Evolutionary conservation across 208 protist genomes (phyloP).

Genomic region (Leptomonas pyrrhocoris): DNA sequence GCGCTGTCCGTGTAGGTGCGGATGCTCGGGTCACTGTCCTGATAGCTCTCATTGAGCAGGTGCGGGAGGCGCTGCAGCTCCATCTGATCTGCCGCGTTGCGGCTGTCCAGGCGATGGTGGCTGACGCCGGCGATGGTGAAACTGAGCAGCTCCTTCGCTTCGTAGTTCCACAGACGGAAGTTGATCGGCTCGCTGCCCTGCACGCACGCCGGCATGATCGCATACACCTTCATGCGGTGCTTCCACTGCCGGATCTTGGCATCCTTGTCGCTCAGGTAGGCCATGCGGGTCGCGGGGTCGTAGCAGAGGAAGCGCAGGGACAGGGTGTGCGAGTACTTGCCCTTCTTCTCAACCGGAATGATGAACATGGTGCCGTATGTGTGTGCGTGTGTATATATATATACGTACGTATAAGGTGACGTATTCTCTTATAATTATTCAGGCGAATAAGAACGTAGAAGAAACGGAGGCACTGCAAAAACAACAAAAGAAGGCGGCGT

Average conservation of each 20-base stretch:
- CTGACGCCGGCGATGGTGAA: constrained; percentile 33
- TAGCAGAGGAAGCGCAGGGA: constrained; percentile 41
- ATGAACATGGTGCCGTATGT: constrained; percentile 25
- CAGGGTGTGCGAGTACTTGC: constrained; percentile 32
- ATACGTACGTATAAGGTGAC: neutral
- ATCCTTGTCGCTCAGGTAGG: constrained; percentile 50
- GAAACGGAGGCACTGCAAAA: too few species aligned
- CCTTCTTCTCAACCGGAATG: constrained; percentile 49
- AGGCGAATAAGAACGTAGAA: neutral
- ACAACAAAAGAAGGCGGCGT: too few species aligned
- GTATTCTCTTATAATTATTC: neutral
- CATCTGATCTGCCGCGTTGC: constrained; percentile 15
- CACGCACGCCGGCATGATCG: constrained; percentile 22
- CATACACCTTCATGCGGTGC: constrained; percentile 54
- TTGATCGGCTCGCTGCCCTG: constrained; percentile 17
- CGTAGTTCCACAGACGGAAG: constrained; percentile 28
- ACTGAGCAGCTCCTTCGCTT: constrained; percentile 26
- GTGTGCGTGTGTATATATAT: neutral
- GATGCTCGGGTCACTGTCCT: constrained; percentile 14
- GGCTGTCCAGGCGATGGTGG: constrained; percentile 27
- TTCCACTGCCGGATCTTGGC: constrained; percentile 31
- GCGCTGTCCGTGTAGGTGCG: constrained; percentile 23
- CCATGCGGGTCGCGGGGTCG: constrained; percentile 43
- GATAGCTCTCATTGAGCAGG: constrained; percentile 16
- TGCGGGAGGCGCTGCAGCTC: constrained; percentile 35